Evolutionary conservation across 495 filamentous ascomycete species (phyloP).

Genomic region (Hypoxylon rickii): DNA sequence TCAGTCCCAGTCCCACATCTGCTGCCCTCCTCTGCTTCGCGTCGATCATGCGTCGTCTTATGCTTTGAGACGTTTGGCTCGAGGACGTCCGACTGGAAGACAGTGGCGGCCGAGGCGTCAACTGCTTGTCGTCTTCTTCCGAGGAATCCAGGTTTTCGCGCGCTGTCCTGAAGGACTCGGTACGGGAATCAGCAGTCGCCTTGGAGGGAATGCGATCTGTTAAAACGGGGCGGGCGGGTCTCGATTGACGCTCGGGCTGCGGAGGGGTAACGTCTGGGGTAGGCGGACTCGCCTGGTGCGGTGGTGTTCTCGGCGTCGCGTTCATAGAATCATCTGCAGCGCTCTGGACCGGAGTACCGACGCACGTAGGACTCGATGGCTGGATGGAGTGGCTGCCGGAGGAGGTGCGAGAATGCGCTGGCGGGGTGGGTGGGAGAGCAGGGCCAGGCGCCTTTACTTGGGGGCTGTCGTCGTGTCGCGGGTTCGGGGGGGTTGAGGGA

Average conservation of each 20-base stretch:
- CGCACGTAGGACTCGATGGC: slow-evolving; percentile 40
- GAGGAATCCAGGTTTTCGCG: slow-evolving; percentile 64
- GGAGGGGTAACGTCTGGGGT: slow-evolving; percentile 74
- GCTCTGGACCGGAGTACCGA: slow-evolving; percentile 41
- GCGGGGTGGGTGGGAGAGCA: slow-evolving; percentile 58
- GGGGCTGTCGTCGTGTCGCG: slow-evolving; percentile 39
- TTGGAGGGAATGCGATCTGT: slow-evolving; percentile 51
- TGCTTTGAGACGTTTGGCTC: slow-evolving; percentile 46
- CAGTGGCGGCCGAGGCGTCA: slow-evolving; percentile 53
- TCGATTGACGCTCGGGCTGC: slow-evolving; percentile 44
- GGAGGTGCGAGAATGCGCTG: slow-evolving; percentile 56
- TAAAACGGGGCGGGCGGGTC: slow-evolving; percentile 45
- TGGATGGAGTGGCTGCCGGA: slow-evolving; percentile 48
- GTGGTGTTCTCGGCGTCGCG: slow-evolving; percentile 57
- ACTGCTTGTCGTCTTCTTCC: slow-evolving; percentile 57
- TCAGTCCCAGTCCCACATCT: slow-evolving; percentile 55
- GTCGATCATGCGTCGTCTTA: slow-evolving; percentile 37
- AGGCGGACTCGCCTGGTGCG: slow-evolving; percentile 68
- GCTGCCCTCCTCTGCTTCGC: slow-evolving; percentile 39
- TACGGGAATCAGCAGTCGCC: slow-evolving; percentile 58
- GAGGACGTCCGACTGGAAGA: slow-evolving; percentile 50
- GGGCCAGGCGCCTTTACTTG: slow-evolving; percentile 37
- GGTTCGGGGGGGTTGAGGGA: slow-evolving; percentile 27
- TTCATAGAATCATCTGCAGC: slow-evolving; percentile 34
- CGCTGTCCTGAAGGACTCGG: slow-evolving; percentile 77